Evolutionary conservation across 2,329 filamentous ascomycete species (phyloP), one percentile per base, ranked within the genome.

Genomic region (Ophiostoma tasmaniense): DNA sequence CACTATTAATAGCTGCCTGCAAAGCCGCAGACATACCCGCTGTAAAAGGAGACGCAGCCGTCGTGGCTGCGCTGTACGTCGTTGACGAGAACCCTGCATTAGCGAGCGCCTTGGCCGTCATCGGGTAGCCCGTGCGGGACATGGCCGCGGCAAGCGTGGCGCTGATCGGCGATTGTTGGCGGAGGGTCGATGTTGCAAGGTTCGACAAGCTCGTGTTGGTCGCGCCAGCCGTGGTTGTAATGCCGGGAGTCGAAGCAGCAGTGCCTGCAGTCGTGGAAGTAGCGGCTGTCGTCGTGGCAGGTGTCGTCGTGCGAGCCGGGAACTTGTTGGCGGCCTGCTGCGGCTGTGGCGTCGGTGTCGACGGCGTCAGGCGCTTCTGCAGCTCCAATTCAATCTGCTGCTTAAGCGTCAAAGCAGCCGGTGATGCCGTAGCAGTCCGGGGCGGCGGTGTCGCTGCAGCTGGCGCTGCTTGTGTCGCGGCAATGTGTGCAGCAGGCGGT

Each of bases 1-100:
- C 69, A 14, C 68, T 70, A 37, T 67, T 70, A 39, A 68, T 70
- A 37, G 69, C 69, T 11, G 66, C 64, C 45, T 64, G 66, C 37
- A 70, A 28, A 4, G 69, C 69, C 1, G 69, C 69, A 39, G 69
- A 35, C 69, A 70, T 70, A 25, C 69, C 69, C 0, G 69, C 69
- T 30, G 69, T 70, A 14, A 70, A 33, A 2, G 66, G 33, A n/a
- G 66, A 67, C n/a, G 66, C 66, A 0, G 66, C 66, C 17, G 28
- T 59, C 13, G 42, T 67, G 10, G 66, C 66, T n/a, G 66, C 66
- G 22, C 30, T 67, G 45, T 35, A 67, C 11, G n/a, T 39, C 10
- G 50, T 45, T 28, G 66, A 67, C 0, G 50, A 59, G 45, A 59
- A 67, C 2, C 42, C 66, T 33, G 25, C 45, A 8, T 37, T 67